Conservation (phyloP, 2,329 filamentous ascomycete species). For the Fusarium compactum region DNA sequence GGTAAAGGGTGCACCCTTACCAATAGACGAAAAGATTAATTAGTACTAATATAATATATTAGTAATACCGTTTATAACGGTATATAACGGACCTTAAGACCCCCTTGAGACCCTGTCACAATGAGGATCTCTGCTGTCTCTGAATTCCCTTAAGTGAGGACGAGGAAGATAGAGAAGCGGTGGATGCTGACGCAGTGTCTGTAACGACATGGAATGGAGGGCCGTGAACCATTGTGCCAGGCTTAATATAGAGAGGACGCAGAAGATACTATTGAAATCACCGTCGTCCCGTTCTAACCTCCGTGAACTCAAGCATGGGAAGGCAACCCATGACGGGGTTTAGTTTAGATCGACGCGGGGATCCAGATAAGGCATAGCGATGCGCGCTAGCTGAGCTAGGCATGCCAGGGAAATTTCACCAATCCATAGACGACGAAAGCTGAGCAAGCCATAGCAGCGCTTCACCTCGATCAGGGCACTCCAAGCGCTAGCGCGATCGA, state of each 20-base stretch:
- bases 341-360: neutral
- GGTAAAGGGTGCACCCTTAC: too few relatives aligned
- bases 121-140: too few relatives aligned
- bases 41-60: too few relatives aligned
- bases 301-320: neutral
- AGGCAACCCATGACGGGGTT: neutral
- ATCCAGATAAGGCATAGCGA: neutral
- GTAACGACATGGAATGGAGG: too few relatives aligned
- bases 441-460: neutral
- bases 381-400: neutral
- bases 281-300: neutral
- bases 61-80: too few relatives aligned
- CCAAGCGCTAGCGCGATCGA: neutral
- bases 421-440: neutral
- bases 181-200: too few relatives aligned
- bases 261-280: neutral
- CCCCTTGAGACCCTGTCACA: too few relatives aligned
- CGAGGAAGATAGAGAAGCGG: too few relatives aligned
- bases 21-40: too few relatives aligned
- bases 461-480: neutral
- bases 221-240: too few relatives aligned
- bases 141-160: too few relatives aligned
- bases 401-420: neutral
- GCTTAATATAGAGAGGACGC: neutral
- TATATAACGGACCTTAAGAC: too few relatives aligned